Base-by-base conservation (phyloP, 306 rosid species). In the Dicorynia guianensis region DNA sequence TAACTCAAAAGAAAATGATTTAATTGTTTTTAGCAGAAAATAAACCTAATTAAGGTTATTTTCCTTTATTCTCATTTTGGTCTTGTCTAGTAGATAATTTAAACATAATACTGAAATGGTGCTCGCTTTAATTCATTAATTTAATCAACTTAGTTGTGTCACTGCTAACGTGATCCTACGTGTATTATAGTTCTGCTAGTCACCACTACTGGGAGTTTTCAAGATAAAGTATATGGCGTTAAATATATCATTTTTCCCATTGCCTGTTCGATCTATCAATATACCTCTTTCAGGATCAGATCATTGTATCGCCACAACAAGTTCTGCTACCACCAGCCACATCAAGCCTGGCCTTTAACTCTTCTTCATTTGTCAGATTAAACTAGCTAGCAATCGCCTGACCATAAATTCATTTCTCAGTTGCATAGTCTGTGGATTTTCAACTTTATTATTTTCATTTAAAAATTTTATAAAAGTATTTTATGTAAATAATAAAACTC, bases 141-240 rank as follows among this genome's bases (percentile, higher is more conserved):
- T 76, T 71, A 60, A 58, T 53, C 73, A 74, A 43, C 53, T 20
- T 15, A 30, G 43, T 43, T 55, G 75, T 38, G 67, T 84, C 78
- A 68, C 36, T 80, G 80, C 82, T 11, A 57, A 80, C 77, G 80
- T 72, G 63, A 46, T 48, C 4, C 33, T 6, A 14, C 30, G 40
- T 11, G 11, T n/a, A 43, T 36, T 62, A 11, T 30, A 30, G 12
- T 66, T 17, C 53, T 55, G 47, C 67, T 77, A 72, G 59, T 68
- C 35, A 44, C 61, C 66, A 6, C 36, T 71, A 46, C 18, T 38
- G 39, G 1, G 11, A 3, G n/a, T 60, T 14, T 78, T 40, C 10
- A 68, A 67, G 53, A 50, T 62, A 61, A 39, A 44, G 13, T n/a
- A n/a, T n/a, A n/a, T n/a, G n/a, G n/a, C n/a, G n/a, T n/a, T n/a